Evolutionary conservation across 192 early-diverging fungal species (phyloP).

Genomic region (Dissophora ornata): DNA sequence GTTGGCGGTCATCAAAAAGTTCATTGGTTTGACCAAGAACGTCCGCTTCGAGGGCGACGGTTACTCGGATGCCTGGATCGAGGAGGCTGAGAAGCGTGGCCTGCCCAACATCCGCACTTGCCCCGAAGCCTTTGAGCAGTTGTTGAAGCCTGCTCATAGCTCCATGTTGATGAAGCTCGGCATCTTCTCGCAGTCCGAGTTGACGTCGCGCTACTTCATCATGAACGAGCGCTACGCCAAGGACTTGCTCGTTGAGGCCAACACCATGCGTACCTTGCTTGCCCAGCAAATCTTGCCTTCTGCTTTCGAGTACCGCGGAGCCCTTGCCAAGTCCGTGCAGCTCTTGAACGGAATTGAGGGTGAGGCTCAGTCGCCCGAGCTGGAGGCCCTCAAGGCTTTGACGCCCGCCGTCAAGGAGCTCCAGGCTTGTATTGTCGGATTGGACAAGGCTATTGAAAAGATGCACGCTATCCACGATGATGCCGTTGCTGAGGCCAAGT

Average conservation of each 20-base stretch:
- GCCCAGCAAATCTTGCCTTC: slow-evolving; percentile 90
- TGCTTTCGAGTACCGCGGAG: slow-evolving; percentile 88
- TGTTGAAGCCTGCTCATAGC: slow-evolving; percentile 76
- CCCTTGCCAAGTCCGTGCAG: slow-evolving; percentile 85
- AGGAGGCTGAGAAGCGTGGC: slow-evolving; percentile 93
- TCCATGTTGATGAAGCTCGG: slow-evolving; percentile 82
- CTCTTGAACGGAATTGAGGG: slow-evolving; percentile 72
- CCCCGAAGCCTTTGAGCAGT: slow-evolving; percentile 89
- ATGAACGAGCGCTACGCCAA: slow-evolving; percentile 98
- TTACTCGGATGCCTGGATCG: slow-evolving; percentile 95
- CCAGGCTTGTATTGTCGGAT: slow-evolving; percentile 63
- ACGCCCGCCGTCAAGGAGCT: slow-evolving; percentile 69
- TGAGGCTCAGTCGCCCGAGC: slow-evolving; percentile 70
- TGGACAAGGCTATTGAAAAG: slow-evolving; percentile 68
- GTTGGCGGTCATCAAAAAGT: slow-evolving; percentile 87
- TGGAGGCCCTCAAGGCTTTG: slow-evolving; percentile 73
- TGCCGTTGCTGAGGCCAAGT: slow-evolving; percentile 71
- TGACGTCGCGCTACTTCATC: slow-evolving; percentile 95
- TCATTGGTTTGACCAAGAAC: slow-evolving; percentile 80
- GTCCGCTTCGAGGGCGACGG: slow-evolving; percentile 98
- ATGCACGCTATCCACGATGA: slow-evolving; percentile 68
- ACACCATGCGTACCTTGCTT: slow-evolving; percentile 87
- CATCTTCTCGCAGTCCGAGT: slow-evolving; percentile 89
- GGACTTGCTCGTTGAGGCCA: slow-evolving; percentile 93
- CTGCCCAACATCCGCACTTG: slow-evolving; percentile 95